phyloP scores from a whole-genome alignment of 2,329 filamentous ascomycete genomes.

The Fonsecaea nubica region DNA sequence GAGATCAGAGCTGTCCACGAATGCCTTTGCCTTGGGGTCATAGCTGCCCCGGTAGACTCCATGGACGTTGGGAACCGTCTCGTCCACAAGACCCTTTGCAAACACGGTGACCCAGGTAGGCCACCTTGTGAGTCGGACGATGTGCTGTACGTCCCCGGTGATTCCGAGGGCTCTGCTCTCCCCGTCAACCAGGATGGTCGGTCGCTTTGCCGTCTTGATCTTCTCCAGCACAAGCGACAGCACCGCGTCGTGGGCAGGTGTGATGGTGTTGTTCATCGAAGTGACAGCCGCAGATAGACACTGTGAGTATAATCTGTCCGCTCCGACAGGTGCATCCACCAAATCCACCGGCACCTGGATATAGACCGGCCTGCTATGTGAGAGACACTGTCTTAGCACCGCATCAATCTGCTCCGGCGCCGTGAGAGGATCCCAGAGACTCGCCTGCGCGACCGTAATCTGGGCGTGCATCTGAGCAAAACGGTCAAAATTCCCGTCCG shows the following conservation, averaged over 20 bases:
- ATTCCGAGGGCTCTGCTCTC: constrained; percentile 52
- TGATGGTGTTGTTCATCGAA: background rate
- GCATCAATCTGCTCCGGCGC: constrained; percentile 59
- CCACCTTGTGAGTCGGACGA: constrained; percentile 53
- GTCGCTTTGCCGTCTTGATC: constrained; percentile 54
- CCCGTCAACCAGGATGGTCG: constrained; percentile 60
- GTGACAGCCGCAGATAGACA: background rate
- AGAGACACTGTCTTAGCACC: constrained; percentile 57
- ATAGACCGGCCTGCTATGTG: constrained; percentile 62
- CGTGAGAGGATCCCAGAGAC: constrained; percentile 53
- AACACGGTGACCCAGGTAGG: constrained; percentile 57
- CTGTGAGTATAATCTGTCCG: constrained; percentile 64
- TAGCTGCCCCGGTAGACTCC: constrained; percentile 56
- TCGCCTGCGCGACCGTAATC: constrained; percentile 58
- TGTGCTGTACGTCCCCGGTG: constrained; percentile 48
- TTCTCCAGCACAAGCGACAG: constrained; percentile 42
- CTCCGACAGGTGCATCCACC: constrained; percentile 44
- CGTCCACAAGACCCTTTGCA: constrained; percentile 59
- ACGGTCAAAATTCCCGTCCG: constrained; percentile 59
- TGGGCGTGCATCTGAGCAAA: constrained; percentile 58
- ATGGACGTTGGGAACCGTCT: constrained; percentile 54
- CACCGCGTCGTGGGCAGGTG: background rate
- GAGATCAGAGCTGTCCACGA: constrained; percentile 52
- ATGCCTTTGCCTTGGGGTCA: constrained; percentile 44
- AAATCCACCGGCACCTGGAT: constrained; percentile 63